Evolutionary conservation across 345 rosid genomes (phyloP).

Genomic region (Salix brachista): DNA sequence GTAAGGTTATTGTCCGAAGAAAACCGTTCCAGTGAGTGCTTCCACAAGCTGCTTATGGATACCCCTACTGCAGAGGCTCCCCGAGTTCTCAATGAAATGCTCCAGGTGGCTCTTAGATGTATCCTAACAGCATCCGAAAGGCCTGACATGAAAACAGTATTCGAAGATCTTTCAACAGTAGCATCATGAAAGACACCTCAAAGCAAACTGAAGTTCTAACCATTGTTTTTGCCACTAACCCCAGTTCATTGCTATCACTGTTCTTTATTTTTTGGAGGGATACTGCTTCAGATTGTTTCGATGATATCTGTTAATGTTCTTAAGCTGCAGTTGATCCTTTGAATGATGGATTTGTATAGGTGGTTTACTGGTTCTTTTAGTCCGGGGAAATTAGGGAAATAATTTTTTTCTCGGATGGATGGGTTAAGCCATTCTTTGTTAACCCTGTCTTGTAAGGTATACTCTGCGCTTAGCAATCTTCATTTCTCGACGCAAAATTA

Average conservation of each 20-base stretch:
- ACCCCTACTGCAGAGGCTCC: slow-evolving; percentile 17
- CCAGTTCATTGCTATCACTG: slow-evolving; percentile 5
- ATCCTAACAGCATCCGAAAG: slow-evolving; percentile 75
- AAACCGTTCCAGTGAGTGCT: slow-evolving; percentile 58
- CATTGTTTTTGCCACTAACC: slow-evolving; percentile 19
- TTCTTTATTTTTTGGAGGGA: background rate
- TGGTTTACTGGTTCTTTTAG: background rate
- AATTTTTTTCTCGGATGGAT: background rate
- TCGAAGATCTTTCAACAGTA: slow-evolving; percentile 48
- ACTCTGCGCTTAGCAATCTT: background rate
- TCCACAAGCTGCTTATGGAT: slow-evolving; percentile 41
- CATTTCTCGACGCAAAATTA: background rate
- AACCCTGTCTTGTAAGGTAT: slow-evolving; percentile 3
- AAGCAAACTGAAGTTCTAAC: slow-evolving; percentile 14
- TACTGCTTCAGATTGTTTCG: background rate
- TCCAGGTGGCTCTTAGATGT: slow-evolving; percentile 65
- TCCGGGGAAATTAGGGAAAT: background rate
- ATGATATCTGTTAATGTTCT: background rate
- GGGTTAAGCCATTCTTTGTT: slow-evolving; percentile 13
- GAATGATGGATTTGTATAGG: slow-evolving; percentile 18
- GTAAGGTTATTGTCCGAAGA: slow-evolving; percentile 51
- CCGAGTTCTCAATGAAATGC: slow-evolving; percentile 42
- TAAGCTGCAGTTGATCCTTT: slow-evolving; percentile 6
- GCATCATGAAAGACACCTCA: slow-evolving; percentile 9
- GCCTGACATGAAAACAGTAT: slow-evolving; percentile 66